phyloP scores from a whole-genome alignment of 1,284 basidiomycete genomes.

The Cutaneotrichosporon sp. region DNA sequence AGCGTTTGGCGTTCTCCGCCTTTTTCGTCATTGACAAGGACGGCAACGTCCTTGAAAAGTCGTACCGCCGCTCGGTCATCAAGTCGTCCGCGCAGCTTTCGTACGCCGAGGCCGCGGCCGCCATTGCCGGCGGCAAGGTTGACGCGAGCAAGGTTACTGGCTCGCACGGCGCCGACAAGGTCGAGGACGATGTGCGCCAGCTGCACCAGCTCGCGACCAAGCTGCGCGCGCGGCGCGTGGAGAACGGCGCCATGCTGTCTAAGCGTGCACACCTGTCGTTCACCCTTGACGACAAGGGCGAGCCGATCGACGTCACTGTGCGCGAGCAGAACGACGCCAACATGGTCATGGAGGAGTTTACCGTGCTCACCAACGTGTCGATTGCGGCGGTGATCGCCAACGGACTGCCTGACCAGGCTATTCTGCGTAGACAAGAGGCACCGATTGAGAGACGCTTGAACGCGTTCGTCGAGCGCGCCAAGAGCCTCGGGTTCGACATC shows the following conservation, averaged over 20 bases:
- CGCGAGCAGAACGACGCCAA: conserved; percentile 68
- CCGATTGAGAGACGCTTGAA: conserved; percentile 80
- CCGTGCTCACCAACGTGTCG: conserved; percentile 84
- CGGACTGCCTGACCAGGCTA: conserved; percentile 87
- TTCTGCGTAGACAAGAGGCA: conserved; percentile 86
- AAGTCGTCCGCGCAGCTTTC: conserved; percentile 73
- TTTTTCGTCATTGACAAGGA: conserved; percentile 82
- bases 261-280: conserved; percentile 72
- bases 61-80: conserved; percentile 89
- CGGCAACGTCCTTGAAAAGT: conserved; percentile 74
- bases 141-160: conserved; percentile 54
- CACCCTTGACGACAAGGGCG: conserved; percentile 71
- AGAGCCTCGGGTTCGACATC: conserved; percentile 74
- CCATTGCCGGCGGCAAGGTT: conserved; percentile 69
- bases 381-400: conserved; percentile 91
- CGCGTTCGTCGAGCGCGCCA: conserved; percentile 70
- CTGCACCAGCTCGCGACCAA: conserved; percentile 64
- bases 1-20: conserved; percentile 83
- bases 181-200: conserved; percentile 70
- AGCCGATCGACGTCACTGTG: conserved; percentile 72
- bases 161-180: conserved; percentile 56
- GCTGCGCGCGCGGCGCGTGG: conserved; percentile 67
- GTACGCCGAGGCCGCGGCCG: conserved; percentile 72
- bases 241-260: conserved; percentile 72
- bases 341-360: conserved; percentile 88